Percentiles rank a stretch among this genome's conserved stretches.
phyloP scores from a whole-genome alignment of 169 alveolate species.

The Plasmodium gaboni region DNA sequence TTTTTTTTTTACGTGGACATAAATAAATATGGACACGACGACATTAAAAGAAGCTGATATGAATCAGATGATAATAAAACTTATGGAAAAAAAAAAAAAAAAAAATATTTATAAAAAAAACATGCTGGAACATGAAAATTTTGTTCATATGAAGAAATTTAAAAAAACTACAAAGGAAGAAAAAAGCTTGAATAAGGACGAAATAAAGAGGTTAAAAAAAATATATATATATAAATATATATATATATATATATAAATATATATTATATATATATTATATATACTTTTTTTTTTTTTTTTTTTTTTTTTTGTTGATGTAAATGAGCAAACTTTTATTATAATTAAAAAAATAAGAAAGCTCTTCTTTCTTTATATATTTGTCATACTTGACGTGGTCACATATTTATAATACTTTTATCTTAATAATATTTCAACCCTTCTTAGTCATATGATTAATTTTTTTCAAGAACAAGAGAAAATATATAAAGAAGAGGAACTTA shows the following conservation, averaged over 20 bases:
- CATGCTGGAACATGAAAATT: neutral
- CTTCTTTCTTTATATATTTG: too few species aligned
- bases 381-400: neutral
- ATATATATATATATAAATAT: neutral
- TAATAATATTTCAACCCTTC: neutral
- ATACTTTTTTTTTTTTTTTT: neutral
- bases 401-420: neutral
- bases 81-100: constrained; percentile 34
- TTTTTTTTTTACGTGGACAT: neutral
- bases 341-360: too few species aligned
- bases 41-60: constrained; percentile 39
- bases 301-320: neutral
- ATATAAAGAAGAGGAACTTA: constrained; percentile 35
- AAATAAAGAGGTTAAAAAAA: constrained; percentile 46
- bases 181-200: neutral
- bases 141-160: neutral
- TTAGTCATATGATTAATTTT: constrained; percentile 10
- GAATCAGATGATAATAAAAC: constrained; percentile 30
- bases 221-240: constrained; percentile 3
- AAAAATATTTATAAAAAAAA: constrained; percentile 9
- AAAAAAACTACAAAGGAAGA: constrained; percentile 1
- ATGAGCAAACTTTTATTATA: too few species aligned
- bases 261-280: neutral
- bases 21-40: constrained; percentile 20
- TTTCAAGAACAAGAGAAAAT: constrained; percentile 62